phyloP scores from a whole-genome alignment of 1,284 basidiomycete genomes.

The Phellinidium pouzarii region DNA sequence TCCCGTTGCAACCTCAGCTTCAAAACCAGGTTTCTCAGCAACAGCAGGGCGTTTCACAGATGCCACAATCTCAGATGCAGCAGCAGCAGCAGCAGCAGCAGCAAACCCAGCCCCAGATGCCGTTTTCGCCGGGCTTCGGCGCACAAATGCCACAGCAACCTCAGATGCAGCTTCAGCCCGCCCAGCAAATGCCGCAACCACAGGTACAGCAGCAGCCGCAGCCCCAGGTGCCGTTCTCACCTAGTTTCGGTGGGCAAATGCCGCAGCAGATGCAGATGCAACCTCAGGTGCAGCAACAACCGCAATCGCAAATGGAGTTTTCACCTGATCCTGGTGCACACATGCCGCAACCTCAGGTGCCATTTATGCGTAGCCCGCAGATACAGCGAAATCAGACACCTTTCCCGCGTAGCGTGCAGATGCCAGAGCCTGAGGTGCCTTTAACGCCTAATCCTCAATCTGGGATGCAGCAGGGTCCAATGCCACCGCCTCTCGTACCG shows the following conservation, averaged over 20 bases:
- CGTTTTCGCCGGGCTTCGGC: neutral
- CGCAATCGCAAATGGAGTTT: neutral
- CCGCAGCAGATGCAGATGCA: neutral
- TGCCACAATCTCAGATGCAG: conserved; percentile 1
- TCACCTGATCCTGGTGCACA: neutral
- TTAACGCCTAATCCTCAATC: neutral
- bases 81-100: conserved; percentile 2
- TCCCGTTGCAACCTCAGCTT: neutral
- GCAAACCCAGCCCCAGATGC: conserved; percentile 1
- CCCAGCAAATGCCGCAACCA: neutral
- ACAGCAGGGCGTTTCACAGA: neutral
- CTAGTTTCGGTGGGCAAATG: neutral
- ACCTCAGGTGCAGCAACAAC: neutral
- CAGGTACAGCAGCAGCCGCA: neutral
- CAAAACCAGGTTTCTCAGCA: neutral
- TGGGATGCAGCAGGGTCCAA: neutral
- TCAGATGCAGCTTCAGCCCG: neutral
- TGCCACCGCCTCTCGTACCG: neutral
- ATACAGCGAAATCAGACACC: neutral
- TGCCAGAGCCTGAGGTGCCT: neutral
- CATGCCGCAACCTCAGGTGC: neutral
- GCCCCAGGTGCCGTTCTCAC: neutral
- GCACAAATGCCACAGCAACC: conserved; percentile 2
- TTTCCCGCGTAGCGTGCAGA: neutral
- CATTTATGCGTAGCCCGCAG: neutral